These are phyloP conservation scores for Fusarium buxicola DNA, from an alignment of 2,329 filamentous ascomycete species.

Conservation along the genomic window DNA sequence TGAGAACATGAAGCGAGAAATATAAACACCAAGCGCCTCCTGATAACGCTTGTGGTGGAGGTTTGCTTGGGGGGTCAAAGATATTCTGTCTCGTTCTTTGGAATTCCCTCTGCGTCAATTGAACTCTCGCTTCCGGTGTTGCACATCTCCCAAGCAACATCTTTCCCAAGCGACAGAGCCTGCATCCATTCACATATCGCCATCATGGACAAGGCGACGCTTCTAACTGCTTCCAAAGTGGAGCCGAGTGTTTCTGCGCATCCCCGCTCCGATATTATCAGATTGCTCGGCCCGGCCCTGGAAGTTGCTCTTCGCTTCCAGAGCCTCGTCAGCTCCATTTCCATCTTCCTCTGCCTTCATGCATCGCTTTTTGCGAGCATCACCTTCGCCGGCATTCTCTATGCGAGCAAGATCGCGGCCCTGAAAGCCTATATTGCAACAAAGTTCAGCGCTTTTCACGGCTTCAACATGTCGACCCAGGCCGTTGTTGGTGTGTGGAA, in stretches of 20 bases:
- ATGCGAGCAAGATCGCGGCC: slow-evolving; percentile 44
- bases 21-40: slow-evolving; percentile 38
- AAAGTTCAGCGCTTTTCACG: slow-evolving; percentile 47
- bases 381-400: slow-evolving; percentile 40
- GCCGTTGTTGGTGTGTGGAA: slow-evolving; percentile 52
- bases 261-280: slow-evolving; percentile 49
- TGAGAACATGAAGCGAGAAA: neutral
- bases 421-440: slow-evolving; percentile 45
- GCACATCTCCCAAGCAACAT: too few species aligned
- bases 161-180: slow-evolving; percentile 15
- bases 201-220: slow-evolving; percentile 52
- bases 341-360: slow-evolving; percentile 49
- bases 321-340: slow-evolving; percentile 48
- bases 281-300: slow-evolving; percentile 51
- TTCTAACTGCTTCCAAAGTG: slow-evolving; percentile 54
- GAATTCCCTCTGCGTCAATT: slow-evolving; percentile 1
- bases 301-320: slow-evolving; percentile 52
- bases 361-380: slow-evolving; percentile 48
- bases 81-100: slow-evolving; percentile 10
- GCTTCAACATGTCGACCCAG: slow-evolving; percentile 46
- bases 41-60: slow-evolving; percentile 1
- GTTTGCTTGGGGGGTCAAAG: slow-evolving; percentile 6
- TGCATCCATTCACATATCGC: slow-evolving; percentile 25
- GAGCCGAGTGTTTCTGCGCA: slow-evolving; percentile 47
- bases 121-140: neutral